Base-by-base conservation (phyloP, 352 stramenopile species). In the Globisporangium yorkense region DNA sequence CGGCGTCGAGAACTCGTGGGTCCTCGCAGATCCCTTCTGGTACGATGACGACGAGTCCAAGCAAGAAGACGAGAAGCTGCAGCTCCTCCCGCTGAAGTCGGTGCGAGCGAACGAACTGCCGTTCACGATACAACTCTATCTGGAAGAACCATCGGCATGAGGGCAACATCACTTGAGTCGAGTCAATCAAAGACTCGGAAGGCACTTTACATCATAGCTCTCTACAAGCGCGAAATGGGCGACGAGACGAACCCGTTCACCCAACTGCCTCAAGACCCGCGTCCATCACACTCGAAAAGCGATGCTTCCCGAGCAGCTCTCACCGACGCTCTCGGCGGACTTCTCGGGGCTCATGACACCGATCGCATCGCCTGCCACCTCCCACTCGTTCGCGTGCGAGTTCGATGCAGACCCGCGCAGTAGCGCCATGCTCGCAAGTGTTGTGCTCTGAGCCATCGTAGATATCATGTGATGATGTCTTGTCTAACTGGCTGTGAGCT, bases 71-170 rank as follows among this genome's bases (percentile, higher is more conserved):
- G 35, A 47, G 18, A 61, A 47, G 12, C 65, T 70, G 29, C 45
- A 47, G 41, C 16, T 88, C 3, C 60, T 75, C 16, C 81, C 78
- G 21, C 44, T 87, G 44, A 84, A 78, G 48, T 68, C 69, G 0
- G 76, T 80, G 46, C 61, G 75, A 37, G 48, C 50, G 9, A 62
- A 75, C 8, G 37, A 55, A 10, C 62, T 70, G 8, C 77, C 77
- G n/a, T 63, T 92, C 39, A 63, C 44, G 39, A 72, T 92, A 43
- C 77, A 82, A 27, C n/a, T 92, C 15, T 92, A 88, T 54, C 60
- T 88, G 39, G 70, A 88, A 67, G 57, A 40, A 40, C 33, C 8
- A 1, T 10, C 33, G 3, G 5, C 3, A 37, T 40, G 35, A 40
- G 10, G 10, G 8, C 7, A 40, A 37, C 33, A 37, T 37, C 33